phyloP scores from a whole-genome alignment of 495 filamentous ascomycete species.

The Penicillium canariense region DNA sequence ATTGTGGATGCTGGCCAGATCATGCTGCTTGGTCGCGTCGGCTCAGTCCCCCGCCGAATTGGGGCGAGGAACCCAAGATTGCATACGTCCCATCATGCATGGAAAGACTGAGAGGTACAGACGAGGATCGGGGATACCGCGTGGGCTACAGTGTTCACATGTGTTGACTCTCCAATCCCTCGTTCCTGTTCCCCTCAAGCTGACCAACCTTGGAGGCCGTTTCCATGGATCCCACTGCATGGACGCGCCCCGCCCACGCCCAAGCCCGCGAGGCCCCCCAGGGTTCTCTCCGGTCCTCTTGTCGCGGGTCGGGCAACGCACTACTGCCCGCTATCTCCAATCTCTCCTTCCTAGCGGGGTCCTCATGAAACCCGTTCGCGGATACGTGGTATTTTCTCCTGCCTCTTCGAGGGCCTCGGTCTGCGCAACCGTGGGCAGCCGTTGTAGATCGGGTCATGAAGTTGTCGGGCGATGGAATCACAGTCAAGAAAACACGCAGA shows the following conservation, averaged over 20 bases:
- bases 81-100: slow-evolving; percentile 10
- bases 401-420: background rate
- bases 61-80: slow-evolving; percentile 3
- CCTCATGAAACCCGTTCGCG: background rate
- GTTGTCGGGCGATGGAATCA: background rate
- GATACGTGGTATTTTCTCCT: background rate
- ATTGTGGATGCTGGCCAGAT: slow-evolving; percentile 12
- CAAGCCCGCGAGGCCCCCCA: background rate
- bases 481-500: background rate
- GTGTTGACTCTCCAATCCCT: background rate
- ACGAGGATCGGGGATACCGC: background rate
- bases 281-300: background rate
- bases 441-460: slow-evolving; percentile 7
- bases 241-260: background rate
- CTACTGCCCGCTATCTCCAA: background rate
- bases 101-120: slow-evolving; percentile 19
- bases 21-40: background rate
- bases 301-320: background rate
- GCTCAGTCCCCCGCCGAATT: slow-evolving; percentile 2
- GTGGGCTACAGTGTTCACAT: background rate
- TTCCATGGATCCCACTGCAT: background rate
- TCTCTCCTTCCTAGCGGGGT: background rate
- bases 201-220: background rate
- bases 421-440: slow-evolving; percentile 7
- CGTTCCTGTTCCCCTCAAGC: background rate